These are phyloP conservation scores for Neostapfia colusana DNA, from an alignment of 176 grass and related monocot species.

Conservation along the genomic window DNA sequence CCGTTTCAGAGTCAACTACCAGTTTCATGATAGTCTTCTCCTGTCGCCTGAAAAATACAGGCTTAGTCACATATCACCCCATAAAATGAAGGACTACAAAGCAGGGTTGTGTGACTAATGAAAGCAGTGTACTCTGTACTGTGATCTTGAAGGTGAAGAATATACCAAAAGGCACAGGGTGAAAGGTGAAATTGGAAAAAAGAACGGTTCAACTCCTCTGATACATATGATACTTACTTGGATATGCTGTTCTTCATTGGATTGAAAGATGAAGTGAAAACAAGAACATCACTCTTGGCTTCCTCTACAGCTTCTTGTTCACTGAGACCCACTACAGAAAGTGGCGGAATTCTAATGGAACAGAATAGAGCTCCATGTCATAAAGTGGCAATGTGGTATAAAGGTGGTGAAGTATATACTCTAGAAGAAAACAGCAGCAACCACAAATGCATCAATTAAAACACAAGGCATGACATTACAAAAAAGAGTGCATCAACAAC, in stretches of 20 bases:
- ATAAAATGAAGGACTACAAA: not conserved
- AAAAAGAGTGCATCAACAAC: not conserved
- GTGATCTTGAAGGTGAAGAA: not conserved
- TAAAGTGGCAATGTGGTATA: not conserved
- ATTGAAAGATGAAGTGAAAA: constrained; percentile 84
- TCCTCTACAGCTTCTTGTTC: constrained; percentile 81
- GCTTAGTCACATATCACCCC: not conserved
- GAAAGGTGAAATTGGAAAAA: not conserved
- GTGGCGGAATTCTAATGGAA: constrained; percentile 71
- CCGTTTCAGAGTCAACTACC: constrained; percentile 70
- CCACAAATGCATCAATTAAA: not conserved
- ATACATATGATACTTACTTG: constrained; percentile 49
- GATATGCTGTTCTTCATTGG: constrained; percentile 99
- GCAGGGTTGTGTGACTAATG: not conserved
- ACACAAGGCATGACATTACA: not conserved
- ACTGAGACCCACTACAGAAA: constrained; percentile 81
- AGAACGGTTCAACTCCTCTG: not conserved
- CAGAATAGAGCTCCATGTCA: constrained; percentile 26
- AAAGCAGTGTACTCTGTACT: not conserved
- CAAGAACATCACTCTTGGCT: constrained; percentile 66
- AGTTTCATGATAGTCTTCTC: constrained; percentile 87
- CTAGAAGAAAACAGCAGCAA: not conserved
- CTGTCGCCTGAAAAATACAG: constrained; percentile 52
- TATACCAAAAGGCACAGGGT: not conserved
- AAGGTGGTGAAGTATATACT: not conserved